A percentile compares a stretch with the other conserved stretches of the same genome.
Conservation (phyloP, 1,284 basidiomycete species). For the Ustilago trichophora region DNA sequence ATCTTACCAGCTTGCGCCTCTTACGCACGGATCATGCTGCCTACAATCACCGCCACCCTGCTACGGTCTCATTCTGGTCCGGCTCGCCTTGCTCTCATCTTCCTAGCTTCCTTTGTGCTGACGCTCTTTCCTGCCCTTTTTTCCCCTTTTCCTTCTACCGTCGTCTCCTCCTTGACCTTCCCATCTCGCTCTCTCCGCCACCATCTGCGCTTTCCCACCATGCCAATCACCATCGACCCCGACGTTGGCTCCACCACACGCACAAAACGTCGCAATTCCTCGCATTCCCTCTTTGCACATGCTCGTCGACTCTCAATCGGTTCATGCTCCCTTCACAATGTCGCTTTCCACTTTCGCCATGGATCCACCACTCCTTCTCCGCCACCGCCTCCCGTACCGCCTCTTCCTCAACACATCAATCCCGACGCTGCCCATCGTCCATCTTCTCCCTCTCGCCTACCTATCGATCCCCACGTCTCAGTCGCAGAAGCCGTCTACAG, state of each 20-base stretch:
- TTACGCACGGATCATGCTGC: no score
- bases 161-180: no score
- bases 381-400: constrained; percentile 10
- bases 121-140: no score
- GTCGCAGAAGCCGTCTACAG: constrained; percentile 68
- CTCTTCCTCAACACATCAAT: constrained; percentile 6
- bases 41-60: no score
- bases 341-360: constrained; percentile 1
- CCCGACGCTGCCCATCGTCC: neutral
- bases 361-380: neutral
- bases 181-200: neutral
- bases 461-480: no score
- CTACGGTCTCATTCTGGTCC: no score
- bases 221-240: neutral
- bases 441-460: no score
- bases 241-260: neutral
- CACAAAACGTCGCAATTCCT: constrained; percentile 13
- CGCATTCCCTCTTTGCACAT: constrained; percentile 8
- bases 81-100: no score
- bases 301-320: constrained; percentile 28
- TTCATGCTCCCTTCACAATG: constrained; percentile 6
- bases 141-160: no score
- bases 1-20: no score
- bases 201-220: neutral
- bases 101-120: no score